Conservation (phyloP, 495 filamentous ascomycete genomes). For the Filosporella fistucella region DNA sequence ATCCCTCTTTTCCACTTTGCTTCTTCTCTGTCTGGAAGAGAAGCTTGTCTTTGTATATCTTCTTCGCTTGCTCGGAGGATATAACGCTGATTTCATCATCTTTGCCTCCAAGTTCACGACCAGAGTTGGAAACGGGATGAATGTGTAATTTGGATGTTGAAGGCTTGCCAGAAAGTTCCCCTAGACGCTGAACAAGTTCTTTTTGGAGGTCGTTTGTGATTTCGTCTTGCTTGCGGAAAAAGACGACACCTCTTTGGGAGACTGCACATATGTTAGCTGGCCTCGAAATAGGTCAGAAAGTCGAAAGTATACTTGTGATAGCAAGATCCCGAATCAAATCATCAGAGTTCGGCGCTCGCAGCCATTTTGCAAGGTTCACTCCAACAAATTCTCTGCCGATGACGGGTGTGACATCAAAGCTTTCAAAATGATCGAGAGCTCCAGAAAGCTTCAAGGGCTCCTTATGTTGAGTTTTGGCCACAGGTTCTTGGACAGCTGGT, state of each 20-base stretch:
- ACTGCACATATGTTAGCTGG: constrained; percentile 39
- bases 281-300: background rate
- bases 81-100: constrained; percentile 76
- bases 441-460: constrained; percentile 31
- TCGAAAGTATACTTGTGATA: constrained; percentile 48
- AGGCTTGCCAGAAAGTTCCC: constrained; percentile 64
- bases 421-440: constrained; percentile 51
- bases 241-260: constrained; percentile 75
- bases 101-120: constrained; percentile 40
- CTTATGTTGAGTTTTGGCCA: constrained; percentile 6
- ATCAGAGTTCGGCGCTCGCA: constrained; percentile 59
- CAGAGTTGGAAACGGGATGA: constrained; percentile 63
- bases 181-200: constrained; percentile 61
- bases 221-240: constrained; percentile 74
- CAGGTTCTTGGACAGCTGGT: constrained; percentile 8
- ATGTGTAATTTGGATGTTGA: constrained; percentile 63
- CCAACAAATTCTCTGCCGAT: constrained; percentile 63
- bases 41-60: constrained; percentile 39
- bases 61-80: constrained; percentile 53
- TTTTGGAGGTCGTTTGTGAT: constrained; percentile 63
- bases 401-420: constrained; percentile 61
- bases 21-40: constrained; percentile 22
- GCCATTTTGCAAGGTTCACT: constrained; percentile 58
- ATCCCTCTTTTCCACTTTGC: constrained; percentile 41
- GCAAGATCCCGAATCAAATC: constrained; percentile 65